Evolutionary conservation across 805 yeast genomes (phyloP).

Genomic region (Sugiyamaella marilandica): DNA sequence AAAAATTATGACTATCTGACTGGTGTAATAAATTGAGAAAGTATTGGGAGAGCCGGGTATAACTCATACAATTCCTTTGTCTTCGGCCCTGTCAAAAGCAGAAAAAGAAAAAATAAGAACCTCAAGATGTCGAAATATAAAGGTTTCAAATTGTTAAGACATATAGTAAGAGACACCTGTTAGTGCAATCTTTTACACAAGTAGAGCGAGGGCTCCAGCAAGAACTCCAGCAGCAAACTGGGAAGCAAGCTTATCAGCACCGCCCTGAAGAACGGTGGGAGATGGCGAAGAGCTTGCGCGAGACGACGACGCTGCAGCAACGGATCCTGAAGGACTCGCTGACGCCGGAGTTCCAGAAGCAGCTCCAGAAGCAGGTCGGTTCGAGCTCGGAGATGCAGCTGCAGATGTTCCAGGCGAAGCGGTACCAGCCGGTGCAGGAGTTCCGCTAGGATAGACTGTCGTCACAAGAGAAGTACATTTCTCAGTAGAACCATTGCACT

Average conservation of each 20-base stretch:
- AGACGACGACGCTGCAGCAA: conserved; percentile 1
- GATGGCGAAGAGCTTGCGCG: conserved; percentile 2
- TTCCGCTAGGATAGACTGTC: neutral
- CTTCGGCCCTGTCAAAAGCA: too few species aligned
- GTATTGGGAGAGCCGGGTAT: too few species aligned
- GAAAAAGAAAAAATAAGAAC: too few species aligned
- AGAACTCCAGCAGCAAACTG: neutral
- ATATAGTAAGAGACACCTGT: too few species aligned
- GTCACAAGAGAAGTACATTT: neutral
- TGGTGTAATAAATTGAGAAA: too few species aligned
- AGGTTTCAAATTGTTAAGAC: too few species aligned
- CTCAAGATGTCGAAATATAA: too few species aligned
- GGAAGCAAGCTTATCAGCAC: conserved; percentile 4
- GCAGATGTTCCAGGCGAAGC: conserved; percentile 1
- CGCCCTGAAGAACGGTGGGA: conserved; percentile 10
- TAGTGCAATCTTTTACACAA: neutral
- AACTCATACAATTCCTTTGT: too few species aligned
- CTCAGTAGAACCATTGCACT: neutral
- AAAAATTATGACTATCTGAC: too few species aligned
- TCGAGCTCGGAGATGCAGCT: neutral
- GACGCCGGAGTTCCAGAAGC: conserved; percentile 7
- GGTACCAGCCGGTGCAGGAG: conserved; percentile 1
- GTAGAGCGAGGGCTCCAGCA: neutral
- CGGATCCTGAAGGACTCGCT: neutral
- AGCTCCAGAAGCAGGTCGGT: neutral